phyloP scores from a whole-genome alignment of 1,139 yeast genomes.

The Hyphopichia khmerensis region DNA sequence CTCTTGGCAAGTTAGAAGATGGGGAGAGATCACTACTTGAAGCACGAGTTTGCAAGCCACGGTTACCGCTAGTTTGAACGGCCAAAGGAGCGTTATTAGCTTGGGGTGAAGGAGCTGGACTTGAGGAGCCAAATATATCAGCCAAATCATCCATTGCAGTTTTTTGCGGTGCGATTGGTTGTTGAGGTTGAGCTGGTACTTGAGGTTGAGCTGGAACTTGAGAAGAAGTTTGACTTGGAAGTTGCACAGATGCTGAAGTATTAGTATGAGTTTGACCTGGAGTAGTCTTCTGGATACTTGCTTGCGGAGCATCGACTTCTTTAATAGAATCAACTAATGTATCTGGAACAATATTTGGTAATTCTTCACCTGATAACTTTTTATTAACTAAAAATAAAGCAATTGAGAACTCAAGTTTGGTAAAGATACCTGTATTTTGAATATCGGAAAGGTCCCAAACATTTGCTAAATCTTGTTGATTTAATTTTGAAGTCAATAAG shows the following conservation, averaged over 20 bases:
- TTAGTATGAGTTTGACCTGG: not conserved
- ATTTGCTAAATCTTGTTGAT: constrained; percentile 81
- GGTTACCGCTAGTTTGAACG: not conserved
- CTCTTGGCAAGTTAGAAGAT: constrained; percentile 34
- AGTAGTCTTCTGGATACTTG: too few relatives aligned
- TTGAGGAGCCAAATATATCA: constrained; percentile 51
- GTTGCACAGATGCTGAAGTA: too few relatives aligned
- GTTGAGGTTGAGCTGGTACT: constrained; percentile 14
- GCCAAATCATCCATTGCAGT: constrained; percentile 68
- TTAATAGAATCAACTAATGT: constrained; percentile 41
- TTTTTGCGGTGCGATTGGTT: constrained; percentile 18
- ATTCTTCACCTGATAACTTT: constrained; percentile 68
- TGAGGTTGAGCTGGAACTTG: constrained; percentile 8
- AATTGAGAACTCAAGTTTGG: constrained; percentile 81
- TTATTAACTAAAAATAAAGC: constrained; percentile 93
- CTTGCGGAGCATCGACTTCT: constrained; percentile 11
- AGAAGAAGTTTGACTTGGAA: constrained; percentile 3
- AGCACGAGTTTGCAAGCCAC: constrained; percentile 19
- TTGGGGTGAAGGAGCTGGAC: constrained; percentile 15
- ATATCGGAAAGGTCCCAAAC: constrained; percentile 96
- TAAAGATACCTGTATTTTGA: constrained; percentile 80
- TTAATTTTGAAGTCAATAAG: constrained; percentile 81
- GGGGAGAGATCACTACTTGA: constrained; percentile 41
- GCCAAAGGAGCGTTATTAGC: constrained; percentile 8
- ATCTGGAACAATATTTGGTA: constrained; percentile 71